Evolutionary conservation across 129 eudicot genomes (phyloP), one percentile per base, ranked within the genome.

Genomic region (Gnaphalium uliginosum): DNA sequence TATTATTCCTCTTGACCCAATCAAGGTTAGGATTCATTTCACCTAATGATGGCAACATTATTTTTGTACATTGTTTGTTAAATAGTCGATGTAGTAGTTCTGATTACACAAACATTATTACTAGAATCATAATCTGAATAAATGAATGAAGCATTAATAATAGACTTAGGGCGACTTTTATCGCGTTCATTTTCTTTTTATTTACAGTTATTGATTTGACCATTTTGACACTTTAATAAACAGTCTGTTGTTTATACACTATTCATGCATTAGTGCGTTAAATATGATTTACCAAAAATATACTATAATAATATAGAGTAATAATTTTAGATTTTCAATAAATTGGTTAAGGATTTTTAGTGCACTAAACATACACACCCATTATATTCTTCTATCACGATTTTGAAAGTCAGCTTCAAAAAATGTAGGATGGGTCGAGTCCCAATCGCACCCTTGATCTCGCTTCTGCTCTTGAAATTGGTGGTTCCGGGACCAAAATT

Each of bases 371-470:
- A 6, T 46, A 46, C n/a, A 13, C 17, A 46, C 53, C 39, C 10
- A 13, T 70, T 8, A 24, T 1, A 26, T 69, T 24, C 14, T 61
- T 61, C 4, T 71, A 30, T n/a, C 27, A 2, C 0, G 1, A 26
- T 60, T 11, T 48, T 24, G 1, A 63, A 63, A 17, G 0, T 46
- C 32, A 22, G 13, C 17, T 65, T 27, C 29, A 19, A 32, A 51
- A 51, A 6, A 46, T 26, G 37, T 86, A 94, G 98, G 97, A 90
- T 75, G 85, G 88, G 39, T 82, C 97, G 0, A 90, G 89, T 74
- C 98, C 98, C 35, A 91, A 86, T 62, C 97, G 97, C 78, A 94
- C 97, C 76, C 88, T 94, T 9, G 99, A 94, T 76, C 99, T 94
- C 18, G 96, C 99, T 71, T 90, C 99, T 62, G 89, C 99, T 65